Base-by-base conservation (phyloP, 805 yeast species). In the Saturnispora zaruensis region DNA sequence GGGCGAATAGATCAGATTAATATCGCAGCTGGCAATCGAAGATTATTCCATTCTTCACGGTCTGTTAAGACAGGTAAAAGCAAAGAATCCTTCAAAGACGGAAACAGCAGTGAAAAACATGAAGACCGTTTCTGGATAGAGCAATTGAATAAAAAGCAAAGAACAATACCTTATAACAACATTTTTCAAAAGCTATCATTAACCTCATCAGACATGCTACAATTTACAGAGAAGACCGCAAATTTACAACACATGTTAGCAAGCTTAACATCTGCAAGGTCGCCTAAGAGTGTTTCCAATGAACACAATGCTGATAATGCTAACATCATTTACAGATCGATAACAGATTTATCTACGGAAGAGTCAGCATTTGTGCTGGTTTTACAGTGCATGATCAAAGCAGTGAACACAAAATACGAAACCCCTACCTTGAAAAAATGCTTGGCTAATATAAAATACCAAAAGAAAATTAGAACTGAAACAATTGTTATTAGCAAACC, bases 291-390 rank as follows among this genome's bases (percentile, higher is more conserved):
- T n/a, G 11, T 3, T 18, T 16, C 40, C 9, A 16, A 9, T 5
- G 21, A 36, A 36, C 16, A 18, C 5, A 7, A 7, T 3, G 5
- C 7, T 9, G 40, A 36, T 9, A 20, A 36, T 6, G 13, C 9
- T 9, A 40, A 48, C 8, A 46, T 54, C 6, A 48, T 44, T 7
- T 46, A 50, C 41, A 46, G 59, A 51, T 45, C 52, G 41, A 9
- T 52, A 30, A 28, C 43, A 20, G 32, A 45, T n/a, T 44, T 63
- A 25, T 50, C 44, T 7, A 62, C 62, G 37, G 48, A 57, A 5
- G 67, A 63, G 45, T 55, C 65, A 25, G 60, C 59, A 5, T 40
- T 63, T 28, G 55, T 57, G 20, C 40, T 62, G 18, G 48, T 61
- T 9, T 18, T 63, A 3, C 60, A 57, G 14, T 53, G 60, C 28